A percentile compares a stretch with the other conserved stretches of the same genome.
Evolutionary conservation across 768 basidiomycete species (phyloP).

Genomic region (Amanita jacksonii): DNA sequence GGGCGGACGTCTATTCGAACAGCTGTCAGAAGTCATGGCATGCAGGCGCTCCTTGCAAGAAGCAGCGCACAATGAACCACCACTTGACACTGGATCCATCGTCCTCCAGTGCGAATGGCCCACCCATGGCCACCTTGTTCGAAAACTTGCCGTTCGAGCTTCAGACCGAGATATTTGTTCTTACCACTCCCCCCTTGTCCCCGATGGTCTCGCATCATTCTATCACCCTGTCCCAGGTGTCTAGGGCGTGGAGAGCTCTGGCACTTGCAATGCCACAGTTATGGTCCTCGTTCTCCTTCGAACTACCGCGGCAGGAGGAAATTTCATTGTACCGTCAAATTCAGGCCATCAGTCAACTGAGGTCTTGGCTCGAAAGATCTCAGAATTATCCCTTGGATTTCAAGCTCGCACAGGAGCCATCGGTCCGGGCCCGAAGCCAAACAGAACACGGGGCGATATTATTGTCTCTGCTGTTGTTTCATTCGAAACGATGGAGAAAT

Average conservation of each 20-base stretch:
- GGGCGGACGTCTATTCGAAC: too few relatives aligned
- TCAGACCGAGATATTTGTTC: slow-evolving; percentile 35
- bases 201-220: slow-evolving; percentile 16
- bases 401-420: background rate
- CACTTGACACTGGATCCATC: background rate
- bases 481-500: background rate
- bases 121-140: slow-evolving; percentile 15
- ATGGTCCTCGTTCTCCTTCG: slow-evolving; percentile 34
- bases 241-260: slow-evolving; percentile 31
- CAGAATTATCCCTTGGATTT: background rate
- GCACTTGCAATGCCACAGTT: slow-evolving; percentile 30
- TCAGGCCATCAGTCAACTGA: background rate
- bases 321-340: background rate
- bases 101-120: background rate
- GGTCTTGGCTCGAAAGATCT: background rate
- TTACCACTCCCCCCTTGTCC: slow-evolving; percentile 25
- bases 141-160: slow-evolving; percentile 34
- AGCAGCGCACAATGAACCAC: too few relatives aligned
- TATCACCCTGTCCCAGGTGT: slow-evolving; percentile 27
- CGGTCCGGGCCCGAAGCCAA: background rate
- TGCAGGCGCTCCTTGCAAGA: too few relatives aligned
- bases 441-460: background rate
- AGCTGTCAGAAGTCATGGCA: too few relatives aligned
- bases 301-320: background rate
- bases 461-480: background rate